A percentile compares a stretch with the other conserved stretches of the same genome.
phyloP scores from a whole-genome alignment of 306 rosid genomes.

The Ceratonia siliqua region DNA sequence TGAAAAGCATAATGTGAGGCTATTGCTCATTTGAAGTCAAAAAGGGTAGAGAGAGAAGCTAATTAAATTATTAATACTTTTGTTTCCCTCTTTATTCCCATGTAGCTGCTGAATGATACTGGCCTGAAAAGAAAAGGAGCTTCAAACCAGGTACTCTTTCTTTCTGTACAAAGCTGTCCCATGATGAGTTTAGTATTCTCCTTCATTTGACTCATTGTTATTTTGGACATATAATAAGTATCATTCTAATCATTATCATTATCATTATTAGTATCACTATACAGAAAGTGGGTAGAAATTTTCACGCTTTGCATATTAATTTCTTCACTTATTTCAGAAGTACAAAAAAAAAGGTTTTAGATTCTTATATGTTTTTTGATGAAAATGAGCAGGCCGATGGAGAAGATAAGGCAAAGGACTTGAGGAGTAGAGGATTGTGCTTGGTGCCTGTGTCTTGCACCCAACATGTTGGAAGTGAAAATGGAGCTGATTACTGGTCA shows the following conservation, averaged over 20 bases:
- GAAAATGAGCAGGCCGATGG: constrained; percentile 22
- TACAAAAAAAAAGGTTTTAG: not conserved
- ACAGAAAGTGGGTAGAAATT: not conserved
- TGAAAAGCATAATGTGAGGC: constrained; percentile 36
- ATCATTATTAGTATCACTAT: constrained; percentile 35
- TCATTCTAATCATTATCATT: constrained; percentile 17
- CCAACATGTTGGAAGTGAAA: constrained; percentile 69
- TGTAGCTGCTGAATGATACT: constrained; percentile 48
- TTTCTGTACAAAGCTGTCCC: constrained; percentile 33
- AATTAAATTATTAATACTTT: no score
- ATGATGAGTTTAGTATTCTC: constrained; percentile 22
- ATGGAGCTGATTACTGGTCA: constrained; percentile 84
- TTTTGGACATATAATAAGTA: not conserved
- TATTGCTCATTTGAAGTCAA: constrained; percentile 43
- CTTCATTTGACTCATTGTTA: constrained; percentile 32
- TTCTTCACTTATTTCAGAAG: not conserved
- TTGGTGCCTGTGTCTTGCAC: constrained; percentile 80
- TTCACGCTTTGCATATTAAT: not conserved
- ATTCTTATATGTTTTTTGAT: not conserved
- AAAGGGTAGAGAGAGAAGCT: constrained; percentile 30
- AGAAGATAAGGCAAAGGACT: constrained; percentile 50
- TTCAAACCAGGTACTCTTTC: constrained; percentile 47
- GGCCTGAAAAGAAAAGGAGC: constrained; percentile 52
- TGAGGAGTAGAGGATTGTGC: constrained; percentile 80
- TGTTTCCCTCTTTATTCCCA: constrained; percentile 21